A percentile compares a stretch with the other conserved stretches of the same genome.
These are phyloP conservation scores for Sordariomycetes sp. DNA, from an alignment of 2,329 filamentous ascomycete genomes.

Conservation along the genomic window DNA sequence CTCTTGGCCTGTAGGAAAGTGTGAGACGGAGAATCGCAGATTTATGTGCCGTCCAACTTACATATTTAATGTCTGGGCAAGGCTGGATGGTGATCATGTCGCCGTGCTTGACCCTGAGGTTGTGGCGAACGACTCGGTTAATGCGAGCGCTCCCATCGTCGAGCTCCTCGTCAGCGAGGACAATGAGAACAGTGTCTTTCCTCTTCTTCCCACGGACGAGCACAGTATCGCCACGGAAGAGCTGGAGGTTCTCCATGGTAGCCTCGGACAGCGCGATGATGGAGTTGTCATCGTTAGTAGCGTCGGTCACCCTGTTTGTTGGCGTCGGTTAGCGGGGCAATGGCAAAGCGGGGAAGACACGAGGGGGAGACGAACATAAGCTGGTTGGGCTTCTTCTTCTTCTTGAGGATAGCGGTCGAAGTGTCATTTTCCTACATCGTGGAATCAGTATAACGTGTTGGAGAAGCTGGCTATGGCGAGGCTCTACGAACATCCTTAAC, in stretches of 20 bases:
- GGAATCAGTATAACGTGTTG: constrained; percentile 10
- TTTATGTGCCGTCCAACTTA: constrained; percentile 34
- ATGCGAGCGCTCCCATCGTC: constrained; percentile 95
- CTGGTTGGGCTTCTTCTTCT: constrained; percentile 99
- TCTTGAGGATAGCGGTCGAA: constrained; percentile 94
- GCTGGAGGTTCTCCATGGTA: constrained; percentile 95
- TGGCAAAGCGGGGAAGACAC: neutral
- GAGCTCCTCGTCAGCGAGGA: constrained; percentile 92
- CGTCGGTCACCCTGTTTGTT: constrained; percentile 84
- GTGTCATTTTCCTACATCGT: constrained; percentile 68
- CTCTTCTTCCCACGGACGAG: constrained; percentile 99
- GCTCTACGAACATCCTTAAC: constrained; percentile 58
- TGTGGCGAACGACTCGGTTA: constrained; percentile 97
- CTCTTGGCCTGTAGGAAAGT: constrained; percentile 66
- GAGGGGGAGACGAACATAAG: constrained; percentile 57
- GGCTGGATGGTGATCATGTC: constrained; percentile 95
- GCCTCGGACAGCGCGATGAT: constrained; percentile 97
- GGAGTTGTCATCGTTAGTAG: constrained; percentile 98
- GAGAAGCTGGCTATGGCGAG: constrained; percentile 8
- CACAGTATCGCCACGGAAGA: constrained; percentile 97
- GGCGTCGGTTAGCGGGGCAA: constrained; percentile 4
- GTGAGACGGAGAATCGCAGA: neutral
- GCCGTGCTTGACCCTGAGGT: constrained; percentile 95
- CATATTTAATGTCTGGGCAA: constrained; percentile 99
- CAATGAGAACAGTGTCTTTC: constrained; percentile 97